Evolutionary conservation across 345 rosid species (phyloP).

Genomic region (Toxicodendron radicans): DNA sequence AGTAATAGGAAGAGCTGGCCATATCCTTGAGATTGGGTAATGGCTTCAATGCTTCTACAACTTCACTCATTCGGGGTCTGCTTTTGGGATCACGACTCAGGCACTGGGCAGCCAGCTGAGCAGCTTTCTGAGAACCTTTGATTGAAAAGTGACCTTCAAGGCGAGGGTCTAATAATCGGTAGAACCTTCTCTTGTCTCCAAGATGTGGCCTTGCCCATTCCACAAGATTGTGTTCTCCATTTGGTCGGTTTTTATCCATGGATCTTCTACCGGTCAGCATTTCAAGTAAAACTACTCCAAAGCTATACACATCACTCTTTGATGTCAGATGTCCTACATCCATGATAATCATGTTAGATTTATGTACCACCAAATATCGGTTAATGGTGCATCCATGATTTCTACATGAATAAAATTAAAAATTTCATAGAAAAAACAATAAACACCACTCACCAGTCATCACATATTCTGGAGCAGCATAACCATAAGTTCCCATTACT

Average conservation of each 20-base stretch:
- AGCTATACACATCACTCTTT: conserved; percentile 85
- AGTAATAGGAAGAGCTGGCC: conserved; percentile 80
- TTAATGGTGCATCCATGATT: background rate
- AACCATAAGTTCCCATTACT: conserved; percentile 87
- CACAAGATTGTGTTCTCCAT: conserved; percentile 90
- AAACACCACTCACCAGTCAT: conserved; percentile 62
- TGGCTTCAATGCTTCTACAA: conserved; percentile 69
- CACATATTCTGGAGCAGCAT: conserved; percentile 89
- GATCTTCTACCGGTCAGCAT: conserved; percentile 82
- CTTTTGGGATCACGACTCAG: conserved; percentile 90
- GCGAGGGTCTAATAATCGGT: conserved; percentile 77
- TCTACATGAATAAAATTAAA: background rate
- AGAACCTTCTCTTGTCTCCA: conserved; percentile 73
- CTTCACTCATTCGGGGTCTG: conserved; percentile 92
- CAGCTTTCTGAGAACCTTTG: conserved; percentile 85
- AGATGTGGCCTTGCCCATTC: conserved; percentile 96
- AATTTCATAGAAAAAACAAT: background rate
- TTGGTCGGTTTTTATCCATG: conserved; percentile 90
- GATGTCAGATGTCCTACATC: conserved; percentile 68
- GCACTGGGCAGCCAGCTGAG: conserved; percentile 80
- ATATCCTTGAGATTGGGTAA: conserved; percentile 84
- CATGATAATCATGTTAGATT: conserved; percentile 20
- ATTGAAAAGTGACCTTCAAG: conserved; percentile 92
- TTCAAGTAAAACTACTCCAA: conserved; percentile 86
- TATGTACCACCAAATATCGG: background rate